Evolutionary conservation across 805 yeast genomes (phyloP), one percentile per base, ranked within the genome.

Genomic region (Saccharomycopsis javanensis): DNA sequence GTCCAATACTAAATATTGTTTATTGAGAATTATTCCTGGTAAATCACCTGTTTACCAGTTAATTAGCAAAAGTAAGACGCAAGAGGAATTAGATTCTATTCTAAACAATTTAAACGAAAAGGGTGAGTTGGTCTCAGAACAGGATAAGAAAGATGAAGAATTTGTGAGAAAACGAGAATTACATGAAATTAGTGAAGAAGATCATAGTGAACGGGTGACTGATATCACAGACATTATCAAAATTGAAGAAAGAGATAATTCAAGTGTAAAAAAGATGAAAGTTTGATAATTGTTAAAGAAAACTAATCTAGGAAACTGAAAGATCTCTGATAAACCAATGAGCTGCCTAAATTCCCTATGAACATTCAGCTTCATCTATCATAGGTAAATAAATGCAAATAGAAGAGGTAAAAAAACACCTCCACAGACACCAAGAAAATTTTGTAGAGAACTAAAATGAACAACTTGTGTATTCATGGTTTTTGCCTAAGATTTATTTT

Each of bases 1-100:
- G 20, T 77, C 88, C 3, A 90, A 89, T 68, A 80, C 94, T 1
- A 94, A 94, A 71, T 92, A 85, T 68, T 81, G 94, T 72, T 65
- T 92, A 50, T 73, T 83, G 34, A 82, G 89, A 65, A 82, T 88
- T 71, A 75, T 88, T 11, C 96, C 96, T 0, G 92, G 95, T 0
- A 85, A 81, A 66, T 76, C 81, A 2, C 72, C 76, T 11, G 72
- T 80, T 52, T 86, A 87, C 66, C 82, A 79, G 63, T 63, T 69
- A 51, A 70, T 89, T 55, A 75, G 82, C 58, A 74, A 76, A 63
- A 71, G 81, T 46, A 88, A 82, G 31, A 38, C 57, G 4, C 42
- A 25, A 13, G 59, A 52, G 30, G 51, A 55, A 8, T 30, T 58
- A 5, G 37, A 37, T 18, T 18, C 30, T 5, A 35, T 51, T 18